Base-by-base conservation (phyloP, 2,329 filamentous ascomycete genomes). In the Aspergillus sp. region DNA sequence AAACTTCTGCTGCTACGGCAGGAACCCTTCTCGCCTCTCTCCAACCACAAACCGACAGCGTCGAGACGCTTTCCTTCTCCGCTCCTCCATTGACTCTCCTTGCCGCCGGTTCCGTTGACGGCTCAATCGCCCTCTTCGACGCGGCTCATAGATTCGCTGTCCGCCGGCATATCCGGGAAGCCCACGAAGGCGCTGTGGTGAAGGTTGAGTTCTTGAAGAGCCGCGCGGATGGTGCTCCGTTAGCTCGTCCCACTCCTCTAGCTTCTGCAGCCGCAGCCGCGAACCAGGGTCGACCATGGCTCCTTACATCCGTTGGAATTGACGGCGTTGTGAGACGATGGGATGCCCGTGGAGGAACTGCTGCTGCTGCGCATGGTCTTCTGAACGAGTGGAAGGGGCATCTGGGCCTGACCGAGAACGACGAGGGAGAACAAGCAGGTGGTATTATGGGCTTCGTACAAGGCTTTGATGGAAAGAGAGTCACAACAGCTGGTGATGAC, bases 401-500 rank as follows among this genome's bases (percentile, higher is more conserved):
- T 76, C 60, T 77, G 62, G 75, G 73, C 22, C 64, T 77, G 23
- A 69, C 70, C 2, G 78, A 79, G 62, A 78, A 75, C 43, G 72
- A 75, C 77, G 91, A 69, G 89, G 93, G 31, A 87, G 91, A 73
- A 91, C 92, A 79, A 89, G 92, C 23, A 8, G 94, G 93, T 38
- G 94, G 94, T 57, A 89, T 98, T 8, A 79, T 98, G 68, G 93
- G 90, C 0, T 99, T 98, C 74, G 93, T 96, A 56, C 93, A 97
- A 77, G 83, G 82, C 2, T 88, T 89, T 7, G 84, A 89, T 74
- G 92, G 92, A 0, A 86, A 88, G 76, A 84, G 88, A 66, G 82
- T 98, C 53, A 85, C 97, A 4, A 98, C 95, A 6, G 95, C 93
- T 2, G 95, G 95, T 25, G 95, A 99, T 79, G 95, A 99, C 70